Evolutionary conservation across 1,284 basidiomycete genomes (phyloP).

Genomic region (Microbotryum saponariae): DNA sequence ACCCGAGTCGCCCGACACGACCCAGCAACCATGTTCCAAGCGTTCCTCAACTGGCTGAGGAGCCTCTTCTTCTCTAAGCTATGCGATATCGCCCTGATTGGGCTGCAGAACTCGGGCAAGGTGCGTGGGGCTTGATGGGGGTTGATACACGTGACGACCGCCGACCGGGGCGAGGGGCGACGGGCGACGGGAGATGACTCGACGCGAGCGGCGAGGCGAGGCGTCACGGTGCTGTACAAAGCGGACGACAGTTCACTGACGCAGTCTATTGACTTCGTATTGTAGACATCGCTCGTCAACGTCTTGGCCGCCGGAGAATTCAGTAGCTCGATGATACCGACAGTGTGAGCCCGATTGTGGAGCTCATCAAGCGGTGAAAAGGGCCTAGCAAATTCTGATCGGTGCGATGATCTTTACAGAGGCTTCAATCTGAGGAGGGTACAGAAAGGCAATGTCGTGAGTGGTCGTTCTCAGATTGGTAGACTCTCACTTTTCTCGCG

Average conservation of each 20-base stretch:
- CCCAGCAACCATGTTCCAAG: conserved; percentile 49
- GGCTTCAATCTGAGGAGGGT: conserved; percentile 37
- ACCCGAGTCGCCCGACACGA: neutral
- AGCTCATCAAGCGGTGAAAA: neutral
- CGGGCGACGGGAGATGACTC: neutral
- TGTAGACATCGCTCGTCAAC: conserved; percentile 38
- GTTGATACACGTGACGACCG: too few species aligned
- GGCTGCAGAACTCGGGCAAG: conserved; percentile 58
- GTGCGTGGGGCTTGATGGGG: conserved; percentile 6
- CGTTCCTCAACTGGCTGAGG: conserved; percentile 54
- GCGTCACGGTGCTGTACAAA: neutral
- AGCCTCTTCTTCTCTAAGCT: conserved; percentile 74
- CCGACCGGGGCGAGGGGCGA: too few species aligned
- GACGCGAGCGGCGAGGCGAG: neutral
- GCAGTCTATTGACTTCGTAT: too few species aligned
- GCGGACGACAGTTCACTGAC: too few species aligned
- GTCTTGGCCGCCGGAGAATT: conserved; percentile 34
- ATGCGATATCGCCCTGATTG: conserved; percentile 87
- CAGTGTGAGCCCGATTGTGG: conserved; percentile 27
- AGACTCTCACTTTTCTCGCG: neutral
- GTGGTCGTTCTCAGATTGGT: neutral
- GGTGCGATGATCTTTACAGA: conserved; percentile 10
- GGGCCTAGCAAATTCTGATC: neutral
- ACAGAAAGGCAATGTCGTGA: conserved; percentile 36
- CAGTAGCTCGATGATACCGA: conserved; percentile 35